A percentile compares a stretch with the other conserved stretches of the same genome.
These are phyloP conservation scores for Forsythia viridissima DNA, from an alignment of 257 asterid genomes.

Conservation along the genomic window DNA sequence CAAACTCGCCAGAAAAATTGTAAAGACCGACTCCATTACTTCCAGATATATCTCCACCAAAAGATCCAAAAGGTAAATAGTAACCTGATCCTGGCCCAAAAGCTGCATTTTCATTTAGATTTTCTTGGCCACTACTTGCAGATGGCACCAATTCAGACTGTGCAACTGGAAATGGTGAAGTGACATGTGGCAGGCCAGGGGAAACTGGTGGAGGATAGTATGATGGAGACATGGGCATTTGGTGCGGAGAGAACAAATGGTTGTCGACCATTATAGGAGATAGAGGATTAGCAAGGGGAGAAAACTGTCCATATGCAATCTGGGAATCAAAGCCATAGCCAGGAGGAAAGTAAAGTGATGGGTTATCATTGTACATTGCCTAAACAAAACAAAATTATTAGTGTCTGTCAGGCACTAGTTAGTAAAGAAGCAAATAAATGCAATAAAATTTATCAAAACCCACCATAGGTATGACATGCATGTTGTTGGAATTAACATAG, in stretches of 20 bases:
- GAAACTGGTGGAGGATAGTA: slow-evolving; percentile 81
- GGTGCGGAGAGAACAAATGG: slow-evolving; percentile 90
- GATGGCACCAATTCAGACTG: slow-evolving; percentile 72
- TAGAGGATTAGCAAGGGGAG: slow-evolving; percentile 85
- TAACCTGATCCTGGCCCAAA: slow-evolving; percentile 86
- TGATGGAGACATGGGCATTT: slow-evolving; percentile 69
- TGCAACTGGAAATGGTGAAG: slow-evolving; percentile 63
- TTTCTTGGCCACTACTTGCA: slow-evolving; percentile 81
- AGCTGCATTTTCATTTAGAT: slow-evolving; percentile 49
- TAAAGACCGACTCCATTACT: slow-evolving; percentile 67
- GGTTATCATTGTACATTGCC: slow-evolving; percentile 76
- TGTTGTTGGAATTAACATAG: slow-evolving; percentile 73
- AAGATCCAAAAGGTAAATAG: slow-evolving; percentile 83
- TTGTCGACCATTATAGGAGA: slow-evolving; percentile 92
- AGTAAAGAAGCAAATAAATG: slow-evolving; percentile 8
- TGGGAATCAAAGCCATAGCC: slow-evolving; percentile 90
- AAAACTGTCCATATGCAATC: slow-evolving; percentile 93
- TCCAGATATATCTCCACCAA: slow-evolving; percentile 71
- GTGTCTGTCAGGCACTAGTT: slow-evolving; percentile 14
- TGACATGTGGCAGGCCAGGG: slow-evolving; percentile 78
- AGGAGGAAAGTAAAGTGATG: slow-evolving; percentile 72
- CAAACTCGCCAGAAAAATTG: slow-evolving; percentile 77
- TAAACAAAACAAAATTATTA: slow-evolving; percentile 39
- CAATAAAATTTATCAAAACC: slow-evolving; percentile 27
- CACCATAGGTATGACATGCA: slow-evolving; percentile 85